Percentiles rank a stretch among this genome's conserved stretches.
Conservation (phyloP, 2,329 filamentous ascomycete species). For the Apiospora sp. region DNA sequence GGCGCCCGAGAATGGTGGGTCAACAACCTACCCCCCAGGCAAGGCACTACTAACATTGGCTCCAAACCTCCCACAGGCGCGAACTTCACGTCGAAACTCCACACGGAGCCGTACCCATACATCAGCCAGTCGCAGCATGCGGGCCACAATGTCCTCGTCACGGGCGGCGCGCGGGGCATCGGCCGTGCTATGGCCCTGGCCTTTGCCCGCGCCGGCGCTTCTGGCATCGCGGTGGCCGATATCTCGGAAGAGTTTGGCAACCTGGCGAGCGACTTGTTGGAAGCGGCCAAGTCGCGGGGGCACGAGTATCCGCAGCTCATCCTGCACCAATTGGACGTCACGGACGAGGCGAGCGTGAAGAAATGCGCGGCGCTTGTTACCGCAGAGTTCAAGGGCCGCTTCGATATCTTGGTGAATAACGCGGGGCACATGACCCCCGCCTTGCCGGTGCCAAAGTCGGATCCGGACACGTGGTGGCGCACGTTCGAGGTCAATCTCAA, state of each 20-base stretch:
- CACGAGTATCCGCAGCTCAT: constrained; percentile 41
- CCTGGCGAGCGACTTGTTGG: constrained; percentile 35
- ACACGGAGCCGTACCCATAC: constrained; percentile 42
- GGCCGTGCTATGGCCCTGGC: constrained; percentile 43
- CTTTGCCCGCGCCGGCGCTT: constrained; percentile 47
- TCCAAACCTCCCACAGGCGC: background rate
- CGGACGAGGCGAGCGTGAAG: constrained; percentile 42
- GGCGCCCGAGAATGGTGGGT: background rate
- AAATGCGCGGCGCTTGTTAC: constrained; percentile 24
- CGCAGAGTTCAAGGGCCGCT: constrained; percentile 22
- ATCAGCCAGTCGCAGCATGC: constrained; percentile 41
- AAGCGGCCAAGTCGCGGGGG: constrained; percentile 36
- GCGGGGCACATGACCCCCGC: constrained; percentile 32
- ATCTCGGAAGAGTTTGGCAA: constrained; percentile 34
- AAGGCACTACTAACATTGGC: background rate
- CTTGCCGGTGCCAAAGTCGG: constrained; percentile 35
- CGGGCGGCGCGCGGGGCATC: constrained; percentile 45
- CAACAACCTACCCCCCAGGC: too few relatives aligned
- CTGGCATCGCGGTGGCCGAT: constrained; percentile 45
- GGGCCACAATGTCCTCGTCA: constrained; percentile 46
- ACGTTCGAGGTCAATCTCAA: constrained; percentile 57
- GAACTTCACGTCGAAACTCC: constrained; percentile 32
- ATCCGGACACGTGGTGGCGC: constrained; percentile 47
- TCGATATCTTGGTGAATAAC: constrained; percentile 25
- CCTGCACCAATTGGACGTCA: constrained; percentile 45